Percentiles rank a stretch among this genome's conserved stretches.
phyloP scores from a whole-genome alignment of 2,329 filamentous ascomycete genomes.

The Aspergillus aculeatinus region DNA sequence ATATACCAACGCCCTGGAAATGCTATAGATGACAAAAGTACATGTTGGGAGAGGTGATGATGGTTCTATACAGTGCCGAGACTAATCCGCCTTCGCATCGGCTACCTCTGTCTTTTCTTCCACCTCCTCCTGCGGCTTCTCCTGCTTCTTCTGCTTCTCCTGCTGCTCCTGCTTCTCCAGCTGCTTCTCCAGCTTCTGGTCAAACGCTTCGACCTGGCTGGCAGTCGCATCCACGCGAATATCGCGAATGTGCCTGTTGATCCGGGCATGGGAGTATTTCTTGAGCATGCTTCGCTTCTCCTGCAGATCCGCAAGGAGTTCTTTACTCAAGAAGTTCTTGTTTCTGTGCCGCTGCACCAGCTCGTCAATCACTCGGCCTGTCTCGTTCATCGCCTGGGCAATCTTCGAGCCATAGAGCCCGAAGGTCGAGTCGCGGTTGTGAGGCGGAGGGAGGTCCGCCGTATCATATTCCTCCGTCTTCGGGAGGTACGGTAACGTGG shows the following conservation, averaged over 20 bases:
- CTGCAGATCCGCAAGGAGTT: constrained; percentile 23
- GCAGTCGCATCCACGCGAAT: constrained; percentile 23
- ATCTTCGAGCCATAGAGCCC: not conserved
- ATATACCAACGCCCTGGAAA: constrained; percentile 1
- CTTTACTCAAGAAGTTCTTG: constrained; percentile 23
- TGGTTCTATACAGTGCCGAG: not conserved
- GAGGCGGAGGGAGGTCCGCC: not conserved
- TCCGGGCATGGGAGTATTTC: constrained; percentile 30
- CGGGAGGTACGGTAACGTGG: constrained; percentile 1
- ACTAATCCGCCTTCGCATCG: not conserved
- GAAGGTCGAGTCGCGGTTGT: not conserved
- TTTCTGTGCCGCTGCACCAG: not conserved
- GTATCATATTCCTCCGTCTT: not conserved
- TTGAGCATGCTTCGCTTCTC: constrained; percentile 28
- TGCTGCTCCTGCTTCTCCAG: not conserved
- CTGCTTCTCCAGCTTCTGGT: constrained; percentile 5
- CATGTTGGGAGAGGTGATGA: not conserved
- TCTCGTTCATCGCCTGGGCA: not conserved
- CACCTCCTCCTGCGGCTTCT: not conserved
- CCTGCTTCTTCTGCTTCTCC: not conserved
- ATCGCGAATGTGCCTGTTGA: constrained; percentile 16
- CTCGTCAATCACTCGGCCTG: constrained; percentile 28
- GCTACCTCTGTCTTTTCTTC: not conserved
- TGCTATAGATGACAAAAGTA: not conserved
- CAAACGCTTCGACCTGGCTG: constrained; percentile 23